These are phyloP conservation scores for Colletotrichum sp. DNA, from an alignment of 2,329 filamentous ascomycete species.

Conservation along the genomic window DNA sequence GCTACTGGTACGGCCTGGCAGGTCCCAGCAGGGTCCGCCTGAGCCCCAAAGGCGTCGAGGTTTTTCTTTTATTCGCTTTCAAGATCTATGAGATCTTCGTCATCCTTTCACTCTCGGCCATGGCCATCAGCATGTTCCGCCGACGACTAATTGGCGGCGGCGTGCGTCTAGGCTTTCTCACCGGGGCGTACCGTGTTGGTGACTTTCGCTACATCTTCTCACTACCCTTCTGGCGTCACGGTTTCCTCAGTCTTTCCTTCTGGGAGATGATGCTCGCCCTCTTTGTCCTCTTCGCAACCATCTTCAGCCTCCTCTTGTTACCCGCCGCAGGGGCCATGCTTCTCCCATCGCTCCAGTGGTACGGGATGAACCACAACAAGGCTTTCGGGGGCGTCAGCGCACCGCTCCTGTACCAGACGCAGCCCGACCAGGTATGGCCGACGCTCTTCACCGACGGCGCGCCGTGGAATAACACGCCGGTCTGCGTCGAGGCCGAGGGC, in stretches of 20 bases:
- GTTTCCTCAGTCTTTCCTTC: not conserved
- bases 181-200: not conserved
- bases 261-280: not conserved
- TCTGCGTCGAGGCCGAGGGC: not conserved
- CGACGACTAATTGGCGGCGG: not conserved
- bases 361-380: not conserved
- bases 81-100: not conserved
- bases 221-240: not conserved
- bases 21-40: not conserved
- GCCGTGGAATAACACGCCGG: not conserved
- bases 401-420: not conserved
- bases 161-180: not conserved
- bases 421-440: not conserved
- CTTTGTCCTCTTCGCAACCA: not conserved
- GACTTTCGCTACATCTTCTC: not conserved
- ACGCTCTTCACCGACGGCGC: not conserved
- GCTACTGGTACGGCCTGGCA: not conserved
- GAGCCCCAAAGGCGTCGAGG: not conserved
- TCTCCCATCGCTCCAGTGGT: not conserved
- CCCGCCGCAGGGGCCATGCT: not conserved
- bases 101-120: not conserved
- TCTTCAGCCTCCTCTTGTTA: not conserved
- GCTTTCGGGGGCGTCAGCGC: not conserved
- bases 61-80: not conserved
- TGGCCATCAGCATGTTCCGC: not conserved